Percentiles rank a stretch among this genome's conserved stretches.
Conservation (phyloP, 345 rosid genomes). For the Boechera divaricarpa region DNA sequence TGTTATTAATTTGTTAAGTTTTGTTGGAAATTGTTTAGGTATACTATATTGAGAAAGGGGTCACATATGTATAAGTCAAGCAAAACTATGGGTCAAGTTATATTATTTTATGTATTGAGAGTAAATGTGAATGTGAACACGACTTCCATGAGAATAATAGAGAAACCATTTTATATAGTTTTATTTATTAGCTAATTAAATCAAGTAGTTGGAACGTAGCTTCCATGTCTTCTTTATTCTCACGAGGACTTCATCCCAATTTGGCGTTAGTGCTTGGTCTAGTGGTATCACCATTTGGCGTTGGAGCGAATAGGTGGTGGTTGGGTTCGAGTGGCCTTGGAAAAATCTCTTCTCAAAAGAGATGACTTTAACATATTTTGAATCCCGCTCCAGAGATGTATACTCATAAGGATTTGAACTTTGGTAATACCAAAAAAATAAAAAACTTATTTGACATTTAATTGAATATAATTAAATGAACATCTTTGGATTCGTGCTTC, state of each 20-base stretch:
- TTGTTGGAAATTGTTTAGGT: neutral
- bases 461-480: too few species aligned
- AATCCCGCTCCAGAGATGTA: too few species aligned
- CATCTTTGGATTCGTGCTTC: constrained; percentile 18
- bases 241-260: constrained; percentile 27
- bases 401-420: too few species aligned
- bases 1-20: neutral
- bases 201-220: constrained; percentile 36
- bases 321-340: too few species aligned
- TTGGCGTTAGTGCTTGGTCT: neutral
- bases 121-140: constrained; percentile 18
- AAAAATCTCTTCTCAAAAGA: too few species aligned
- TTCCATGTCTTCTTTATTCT: constrained; percentile 27
- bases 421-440: too few species aligned
- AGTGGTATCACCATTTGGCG: too few species aligned
- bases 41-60: neutral
- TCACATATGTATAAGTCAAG: constrained; percentile 26
- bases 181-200: neutral
- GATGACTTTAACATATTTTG: too few species aligned
- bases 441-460: too few species aligned
- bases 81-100: constrained; percentile 31
- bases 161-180: neutral
- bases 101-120: constrained; percentile 24
- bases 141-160: constrained; percentile 28
- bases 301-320: too few species aligned